phyloP scores from a whole-genome alignment of 306 rosid genomes.

The Canavalia ensiformis region DNA sequence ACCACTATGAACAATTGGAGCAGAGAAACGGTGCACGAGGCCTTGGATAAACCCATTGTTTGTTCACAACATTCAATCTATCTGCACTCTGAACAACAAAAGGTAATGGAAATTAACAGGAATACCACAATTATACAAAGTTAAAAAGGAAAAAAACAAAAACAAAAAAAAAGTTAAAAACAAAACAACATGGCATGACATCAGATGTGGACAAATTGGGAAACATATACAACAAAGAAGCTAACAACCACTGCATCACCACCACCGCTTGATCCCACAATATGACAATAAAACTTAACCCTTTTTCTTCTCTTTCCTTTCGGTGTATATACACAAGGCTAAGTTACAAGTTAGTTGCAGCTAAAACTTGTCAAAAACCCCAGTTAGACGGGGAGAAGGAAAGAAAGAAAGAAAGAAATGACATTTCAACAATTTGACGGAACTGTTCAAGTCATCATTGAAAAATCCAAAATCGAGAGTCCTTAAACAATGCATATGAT shows the following conservation, averaged over 20 bases:
- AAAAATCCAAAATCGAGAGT: not conserved
- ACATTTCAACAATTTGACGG: conserved; percentile 22
- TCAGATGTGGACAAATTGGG: conserved; percentile 18
- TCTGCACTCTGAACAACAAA: conserved; percentile 49
- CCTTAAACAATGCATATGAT: not conserved
- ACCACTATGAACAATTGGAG: conserved; percentile 56
- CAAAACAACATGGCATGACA: conserved; percentile 18
- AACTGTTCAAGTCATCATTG: conserved; percentile 4
- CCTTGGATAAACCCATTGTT: conserved; percentile 65
- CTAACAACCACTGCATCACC: conserved; percentile 7
- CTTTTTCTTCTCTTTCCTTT: conserved; percentile 2
- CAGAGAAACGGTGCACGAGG: conserved; percentile 52
- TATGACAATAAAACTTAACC: conserved; percentile 40
- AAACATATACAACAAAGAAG: conserved; percentile 38
- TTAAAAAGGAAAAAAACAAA: not conserved
- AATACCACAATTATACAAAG: conserved; percentile 25
- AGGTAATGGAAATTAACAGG: conserved; percentile 32
- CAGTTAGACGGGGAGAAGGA: not conserved
- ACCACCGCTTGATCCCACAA: conserved; percentile 48
- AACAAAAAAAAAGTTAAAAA: not conserved
- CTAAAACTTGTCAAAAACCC: conserved; percentile 23
- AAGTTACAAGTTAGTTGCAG: conserved; percentile 12
- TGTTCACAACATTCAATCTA: conserved; percentile 61
- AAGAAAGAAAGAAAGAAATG: not conserved
- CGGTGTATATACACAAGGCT: conserved; percentile 14